These are phyloP conservation scores for Eimeria tenella DNA, from an alignment of 169 alveolate species.

Conservation along the genomic window DNA sequence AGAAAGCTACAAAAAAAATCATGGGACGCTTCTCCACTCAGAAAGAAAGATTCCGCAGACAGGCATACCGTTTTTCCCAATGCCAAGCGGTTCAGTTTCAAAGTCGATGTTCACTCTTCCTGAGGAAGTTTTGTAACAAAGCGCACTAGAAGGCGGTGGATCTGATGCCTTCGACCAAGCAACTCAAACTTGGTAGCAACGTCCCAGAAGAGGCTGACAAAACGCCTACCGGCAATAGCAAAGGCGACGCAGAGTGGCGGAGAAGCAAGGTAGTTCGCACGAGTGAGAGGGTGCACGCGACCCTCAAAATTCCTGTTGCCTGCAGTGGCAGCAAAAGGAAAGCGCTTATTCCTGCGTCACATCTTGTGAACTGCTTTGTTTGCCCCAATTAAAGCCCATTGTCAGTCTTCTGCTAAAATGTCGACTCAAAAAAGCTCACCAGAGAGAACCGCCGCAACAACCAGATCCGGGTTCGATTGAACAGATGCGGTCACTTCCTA, in stretches of 20 bases:
- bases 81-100: constrained; percentile 93
- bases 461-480: constrained; percentile 46
- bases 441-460: constrained; percentile 64
- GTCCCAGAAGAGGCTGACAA: neutral
- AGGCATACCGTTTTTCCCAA: constrained; percentile 78
- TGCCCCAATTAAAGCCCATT: neutral
- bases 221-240: constrained; percentile 76
- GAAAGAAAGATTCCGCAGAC: neutral
- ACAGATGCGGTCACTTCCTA: constrained; percentile 72
- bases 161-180: neutral
- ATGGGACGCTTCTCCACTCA: neutral
- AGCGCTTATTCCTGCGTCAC: neutral
- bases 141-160: neutral
- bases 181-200: neutral
- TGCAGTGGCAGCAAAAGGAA: constrained; percentile 80
- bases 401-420: neutral
- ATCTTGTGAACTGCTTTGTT: too few relatives aligned
- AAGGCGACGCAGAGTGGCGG: constrained; percentile 98
- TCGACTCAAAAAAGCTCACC: constrained; percentile 20
- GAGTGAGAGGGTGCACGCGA: constrained; percentile 95
- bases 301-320: constrained; percentile 98
- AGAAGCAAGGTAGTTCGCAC: constrained; percentile 98
- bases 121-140: neutral
- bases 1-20: neutral
- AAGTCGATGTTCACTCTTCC: constrained; percentile 92